phyloP scores from a whole-genome alignment of 176 grass and related monocot genomes.

The Musa troglodytarum region DNA sequence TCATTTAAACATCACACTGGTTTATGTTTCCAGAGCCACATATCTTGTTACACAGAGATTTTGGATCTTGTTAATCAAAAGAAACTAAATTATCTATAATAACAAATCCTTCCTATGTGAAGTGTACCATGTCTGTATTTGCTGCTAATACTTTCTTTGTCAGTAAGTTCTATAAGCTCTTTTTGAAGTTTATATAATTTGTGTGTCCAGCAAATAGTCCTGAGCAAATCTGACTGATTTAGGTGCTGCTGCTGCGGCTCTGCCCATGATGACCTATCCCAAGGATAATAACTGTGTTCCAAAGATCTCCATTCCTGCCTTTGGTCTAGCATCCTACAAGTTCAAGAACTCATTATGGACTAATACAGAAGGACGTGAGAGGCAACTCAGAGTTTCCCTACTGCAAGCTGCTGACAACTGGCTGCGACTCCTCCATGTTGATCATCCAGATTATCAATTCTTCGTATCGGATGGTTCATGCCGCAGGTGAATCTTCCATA shows the following conservation, averaged over 20 bases:
- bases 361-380: constrained; percentile 25
- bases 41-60: background rate
- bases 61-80: background rate
- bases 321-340: constrained; percentile 49
- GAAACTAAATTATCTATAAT: background rate
- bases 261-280: constrained; percentile 3
- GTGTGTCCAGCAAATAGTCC: no score
- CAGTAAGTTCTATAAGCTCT: background rate
- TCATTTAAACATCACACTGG: no score
- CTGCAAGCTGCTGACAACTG: constrained; percentile 39
- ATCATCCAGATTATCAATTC: constrained; percentile 49
- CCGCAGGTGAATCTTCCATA: constrained; percentile 10
- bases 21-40: background rate
- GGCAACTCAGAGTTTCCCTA: constrained; percentile 26
- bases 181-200: background rate
- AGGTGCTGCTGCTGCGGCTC: constrained; percentile 20
- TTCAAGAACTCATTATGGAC: constrained; percentile 39
- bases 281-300: constrained; percentile 13
- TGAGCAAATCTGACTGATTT: background rate
- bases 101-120: background rate
- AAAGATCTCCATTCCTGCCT: constrained; percentile 28
- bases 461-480: constrained; percentile 26
- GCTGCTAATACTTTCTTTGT: background rate
- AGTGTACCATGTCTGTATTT: background rate
- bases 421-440: constrained; percentile 17